Evolutionary conservation across 805 yeast species (phyloP), one percentile per base, ranked within the genome.

Genomic region (Schwanniomyces yamadae): DNA sequence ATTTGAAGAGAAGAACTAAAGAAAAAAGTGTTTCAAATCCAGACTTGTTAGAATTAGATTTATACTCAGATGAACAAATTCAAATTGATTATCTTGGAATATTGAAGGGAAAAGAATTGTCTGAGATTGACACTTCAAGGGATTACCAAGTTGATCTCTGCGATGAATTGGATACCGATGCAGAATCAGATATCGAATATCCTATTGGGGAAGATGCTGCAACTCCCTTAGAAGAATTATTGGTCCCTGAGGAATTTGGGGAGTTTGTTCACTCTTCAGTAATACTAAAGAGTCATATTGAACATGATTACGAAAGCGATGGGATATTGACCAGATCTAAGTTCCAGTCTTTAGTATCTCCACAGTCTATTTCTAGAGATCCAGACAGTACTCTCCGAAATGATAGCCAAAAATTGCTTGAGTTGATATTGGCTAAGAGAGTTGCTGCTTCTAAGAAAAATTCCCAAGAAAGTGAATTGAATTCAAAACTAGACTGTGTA

Each of bases 401-500:
- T 29, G 49, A 45, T 12, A 30, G 27, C 13, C 19, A 24, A 4
- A 45, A 39, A 17, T 31, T 49, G 6, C 20, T 49, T 14, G 42
- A 45, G 7, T 24, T 45, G 18, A 39, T 47, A 6, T 13, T 43
- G 10, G 32, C 24, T 3, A 42, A 41, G 28, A 28, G 49, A 33
- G 27, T 10, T 21, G 10, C 4, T 15, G 8, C 11, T 4, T n/a
- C 9, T 6, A 6, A 4, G 11, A 23, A 16, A 19, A 31, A 8
- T 33, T 37, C 34, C 11, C 27, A 47, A 11, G 57, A 55, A 2
- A 63, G 57, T 6, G 65, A 59, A 6, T 44, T 56, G 5, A 56
- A 57, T 18, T 48, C 61, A 3, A 55, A 66, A 15, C 45, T 77
- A 5, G 65, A 67, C 5, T 89, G 97, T 60, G 95, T 86, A 5